Evolutionary conservation across 2,329 filamentous ascomycete genomes (phyloP).

Genomic region (Hymenoscyphus infarciens): DNA sequence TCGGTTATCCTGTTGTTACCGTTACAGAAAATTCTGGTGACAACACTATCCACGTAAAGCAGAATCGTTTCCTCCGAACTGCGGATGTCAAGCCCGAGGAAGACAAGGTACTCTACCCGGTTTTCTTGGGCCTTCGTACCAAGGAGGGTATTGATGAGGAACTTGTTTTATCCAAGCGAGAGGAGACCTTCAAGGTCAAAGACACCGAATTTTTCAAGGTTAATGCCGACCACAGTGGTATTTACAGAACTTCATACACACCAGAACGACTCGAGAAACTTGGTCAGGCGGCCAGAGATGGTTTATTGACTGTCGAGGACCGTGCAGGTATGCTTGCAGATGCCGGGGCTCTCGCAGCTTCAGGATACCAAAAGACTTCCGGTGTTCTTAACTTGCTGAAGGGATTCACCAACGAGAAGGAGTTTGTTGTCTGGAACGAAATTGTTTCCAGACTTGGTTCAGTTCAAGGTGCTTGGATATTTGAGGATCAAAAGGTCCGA

Average conservation of each 20-base stretch:
- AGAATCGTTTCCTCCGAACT: constrained; percentile 91
- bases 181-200: constrained; percentile 72
- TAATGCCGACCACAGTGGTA: constrained; percentile 89
- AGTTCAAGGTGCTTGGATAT: constrained; percentile 84
- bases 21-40: constrained; percentile 72
- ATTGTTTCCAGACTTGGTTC: constrained; percentile 73
- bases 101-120: constrained; percentile 81
- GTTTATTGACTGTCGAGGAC: constrained; percentile 81
- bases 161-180: constrained; percentile 66
- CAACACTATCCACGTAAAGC: constrained; percentile 78
- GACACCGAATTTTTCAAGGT: constrained; percentile 91
- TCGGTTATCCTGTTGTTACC: constrained; percentile 86
- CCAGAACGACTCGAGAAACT: constrained; percentile 83
- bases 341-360: constrained; percentile 81
- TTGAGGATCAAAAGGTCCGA: constrained; percentile 70
- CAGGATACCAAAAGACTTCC: constrained; percentile 91
- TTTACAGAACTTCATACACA: constrained; percentile 87
- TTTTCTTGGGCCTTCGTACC: constrained; percentile 82
- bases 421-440: constrained; percentile 95
- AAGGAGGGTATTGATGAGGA: constrained; percentile 79
- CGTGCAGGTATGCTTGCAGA: constrained; percentile 93
- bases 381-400: constrained; percentile 82
- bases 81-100: constrained; percentile 92
- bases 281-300: constrained; percentile 77
- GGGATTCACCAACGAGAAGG: constrained; percentile 77